Evolutionary conservation across 2,329 filamentous ascomycete species (phyloP).

Genomic region (Neurospora sp.): DNA sequence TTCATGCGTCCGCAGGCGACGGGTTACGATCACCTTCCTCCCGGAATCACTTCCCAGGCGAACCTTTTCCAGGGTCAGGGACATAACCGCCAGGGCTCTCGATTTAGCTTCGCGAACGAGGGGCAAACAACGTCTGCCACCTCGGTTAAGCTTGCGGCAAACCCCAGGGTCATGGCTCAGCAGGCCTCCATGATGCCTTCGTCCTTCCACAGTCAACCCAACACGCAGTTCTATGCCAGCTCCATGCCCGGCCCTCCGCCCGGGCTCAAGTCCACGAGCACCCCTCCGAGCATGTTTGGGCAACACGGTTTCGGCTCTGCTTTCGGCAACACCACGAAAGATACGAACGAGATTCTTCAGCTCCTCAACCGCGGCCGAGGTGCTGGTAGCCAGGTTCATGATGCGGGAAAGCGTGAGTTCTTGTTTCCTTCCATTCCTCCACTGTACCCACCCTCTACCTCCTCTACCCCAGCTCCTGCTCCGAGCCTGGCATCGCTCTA

Average conservation of each 20-base stretch:
- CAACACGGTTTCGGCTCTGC: conserved; percentile 75
- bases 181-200: conserved; percentile 81
- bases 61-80: conserved; percentile 52
- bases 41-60: conserved; percentile 42
- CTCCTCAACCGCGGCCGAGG: conserved; percentile 61
- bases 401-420: conserved; percentile 97
- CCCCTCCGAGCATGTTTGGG: conserved; percentile 89
- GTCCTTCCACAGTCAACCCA: conserved; percentile 47
- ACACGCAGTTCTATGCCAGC: conserved; percentile 68
- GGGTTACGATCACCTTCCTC: conserved; percentile 29
- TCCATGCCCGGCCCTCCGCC: conserved; percentile 90
- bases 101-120: conserved; percentile 83
- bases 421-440: conserved; percentile 87
- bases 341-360: conserved; percentile 67
- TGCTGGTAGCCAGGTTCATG: conserved; percentile 62
- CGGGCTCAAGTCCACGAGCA: conserved; percentile 88
- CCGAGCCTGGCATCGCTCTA: conserved; percentile 87
- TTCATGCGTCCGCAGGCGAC: conserved; percentile 51
- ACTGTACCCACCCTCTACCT: conserved; percentile 73
- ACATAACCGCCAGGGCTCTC: conserved; percentile 74
- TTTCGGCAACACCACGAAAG: conserved; percentile 62
- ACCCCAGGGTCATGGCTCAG: conserved; percentile 72
- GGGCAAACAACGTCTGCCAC: conserved; percentile 48
- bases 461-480: conserved; percentile 78
- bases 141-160: conserved; percentile 67